phyloP scores from a whole-genome alignment of 345 rosid genomes.

The Syzygium aromaticum region DNA sequence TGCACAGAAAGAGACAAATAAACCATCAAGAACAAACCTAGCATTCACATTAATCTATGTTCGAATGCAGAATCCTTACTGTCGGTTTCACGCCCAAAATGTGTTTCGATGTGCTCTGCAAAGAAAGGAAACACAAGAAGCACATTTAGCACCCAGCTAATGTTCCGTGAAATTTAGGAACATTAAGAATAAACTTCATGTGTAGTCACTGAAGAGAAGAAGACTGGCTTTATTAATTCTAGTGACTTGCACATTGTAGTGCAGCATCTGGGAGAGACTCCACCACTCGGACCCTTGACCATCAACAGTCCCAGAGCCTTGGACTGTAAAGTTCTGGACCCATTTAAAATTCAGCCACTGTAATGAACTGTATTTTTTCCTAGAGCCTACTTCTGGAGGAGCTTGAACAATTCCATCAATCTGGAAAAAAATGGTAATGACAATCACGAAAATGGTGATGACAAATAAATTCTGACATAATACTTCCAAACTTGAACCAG shows the following conservation, averaged over 20 bases:
- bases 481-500: background rate
- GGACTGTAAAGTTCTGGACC: slow-evolving; percentile 57
- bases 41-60: background rate
- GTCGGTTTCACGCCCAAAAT: slow-evolving; percentile 72
- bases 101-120: slow-evolving; percentile 46
- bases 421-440: slow-evolving; percentile 17
- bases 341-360: slow-evolving; percentile 91
- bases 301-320: slow-evolving; percentile 66
- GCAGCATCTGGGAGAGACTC: slow-evolving; percentile 25
- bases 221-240: background rate
- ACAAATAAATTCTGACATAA: background rate
- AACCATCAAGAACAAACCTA: background rate
- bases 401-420: slow-evolving; percentile 70
- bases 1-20: background rate
- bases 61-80: slow-evolving; percentile 13
- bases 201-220: background rate
- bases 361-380: slow-evolving; percentile 63
- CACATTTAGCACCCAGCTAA: background rate
- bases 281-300: slow-evolving; percentile 86
- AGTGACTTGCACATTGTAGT: slow-evolving; percentile 26
- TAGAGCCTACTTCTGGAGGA: slow-evolving; percentile 48
- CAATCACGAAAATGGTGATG: background rate
- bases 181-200: background rate
- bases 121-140: background rate
- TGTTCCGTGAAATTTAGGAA: background rate